phyloP scores from a whole-genome alignment of 495 filamentous ascomycete species.

The Aspergillus panamensis region DNA sequence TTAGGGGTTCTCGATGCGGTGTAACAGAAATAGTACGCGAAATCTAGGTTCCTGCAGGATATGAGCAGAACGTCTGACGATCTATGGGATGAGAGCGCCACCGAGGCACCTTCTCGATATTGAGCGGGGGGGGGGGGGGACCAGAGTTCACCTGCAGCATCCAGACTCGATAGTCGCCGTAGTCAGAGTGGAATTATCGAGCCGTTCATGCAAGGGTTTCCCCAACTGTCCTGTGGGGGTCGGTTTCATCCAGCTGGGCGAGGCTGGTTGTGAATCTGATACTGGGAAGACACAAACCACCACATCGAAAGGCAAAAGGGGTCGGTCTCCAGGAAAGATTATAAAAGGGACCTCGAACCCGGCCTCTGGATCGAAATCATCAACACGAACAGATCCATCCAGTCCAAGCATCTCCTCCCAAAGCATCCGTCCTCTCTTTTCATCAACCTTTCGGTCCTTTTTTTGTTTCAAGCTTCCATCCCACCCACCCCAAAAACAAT shows the following conservation, averaged over 20 bases:
- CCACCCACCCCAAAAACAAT: conserved; percentile 9
- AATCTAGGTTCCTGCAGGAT: neutral
- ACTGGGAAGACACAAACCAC: too few species aligned
- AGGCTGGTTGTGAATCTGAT: too few species aligned
- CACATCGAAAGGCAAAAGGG: neutral
- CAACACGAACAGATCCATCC: too few species aligned
- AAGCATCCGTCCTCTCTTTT: neutral
- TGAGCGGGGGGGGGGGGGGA: neutral
- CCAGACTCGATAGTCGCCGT: neutral
- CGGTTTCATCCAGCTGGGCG: neutral
- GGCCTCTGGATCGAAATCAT: conserved; percentile 15
- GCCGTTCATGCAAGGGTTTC: conserved; percentile 2
- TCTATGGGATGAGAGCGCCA: neutral
- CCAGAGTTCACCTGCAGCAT: neutral
- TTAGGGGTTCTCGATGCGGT: neutral
- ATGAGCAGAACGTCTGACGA: neutral
- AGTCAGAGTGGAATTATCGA: neutral
- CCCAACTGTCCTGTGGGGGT: neutral
- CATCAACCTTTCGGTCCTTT: conserved; percentile 3
- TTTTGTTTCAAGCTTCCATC: conserved; percentile 8
- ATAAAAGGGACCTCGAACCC: conserved; percentile 20
- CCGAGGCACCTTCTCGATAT: neutral
- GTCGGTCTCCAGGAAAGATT: conserved; percentile 6
- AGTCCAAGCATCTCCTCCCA: conserved; percentile 8
- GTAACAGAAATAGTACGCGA: neutral